A percentile compares a stretch with the other conserved stretches of the same genome.
Conservation (phyloP, 108 stramenopile genomes). For the Fragilariopsis cylindrus region DNA sequence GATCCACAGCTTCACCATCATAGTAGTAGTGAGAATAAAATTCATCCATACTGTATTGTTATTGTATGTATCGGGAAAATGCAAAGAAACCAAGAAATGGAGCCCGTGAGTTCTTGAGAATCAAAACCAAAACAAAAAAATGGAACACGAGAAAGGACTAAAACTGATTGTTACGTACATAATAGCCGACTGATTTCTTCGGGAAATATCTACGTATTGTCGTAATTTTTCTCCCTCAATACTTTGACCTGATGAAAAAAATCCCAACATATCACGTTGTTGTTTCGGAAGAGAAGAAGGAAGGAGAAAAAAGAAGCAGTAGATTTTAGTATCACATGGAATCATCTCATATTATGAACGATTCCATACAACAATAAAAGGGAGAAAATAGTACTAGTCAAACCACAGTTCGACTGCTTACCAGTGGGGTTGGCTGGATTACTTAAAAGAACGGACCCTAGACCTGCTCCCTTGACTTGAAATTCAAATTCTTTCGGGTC, state of each 20-base stretch:
- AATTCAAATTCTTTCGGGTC: constrained; percentile 42
- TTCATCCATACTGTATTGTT: constrained; percentile 44
- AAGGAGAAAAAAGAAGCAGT: no score
- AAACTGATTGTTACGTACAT: constrained; percentile 2
- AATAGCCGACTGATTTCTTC: constrained; percentile 27
- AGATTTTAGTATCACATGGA: no score
- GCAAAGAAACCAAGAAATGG: neutral
- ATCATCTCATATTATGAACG: no score
- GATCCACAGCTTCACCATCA: constrained; percentile 45
- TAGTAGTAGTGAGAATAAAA: constrained; percentile 58
- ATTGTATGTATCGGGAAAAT: neutral
- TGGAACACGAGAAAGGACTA: no score
- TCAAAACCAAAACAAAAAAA: no score
- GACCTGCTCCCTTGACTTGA: constrained; percentile 36
- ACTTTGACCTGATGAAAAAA: constrained; percentile 42
- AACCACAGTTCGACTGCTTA: no score
- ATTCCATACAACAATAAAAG: no score
- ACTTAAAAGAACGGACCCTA: neutral
- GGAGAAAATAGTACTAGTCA: no score
- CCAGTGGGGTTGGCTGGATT: no score
- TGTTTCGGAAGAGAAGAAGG: no score
- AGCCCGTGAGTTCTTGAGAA: no score
- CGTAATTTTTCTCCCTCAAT: constrained; percentile 38
- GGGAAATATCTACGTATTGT: constrained; percentile 35
- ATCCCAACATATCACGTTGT: constrained; percentile 31